Percentiles rank a stretch among this genome's conserved stretches.
Conservation (phyloP, 2,329 filamentous ascomycete species). For the Cladosporium sp. region DNA sequence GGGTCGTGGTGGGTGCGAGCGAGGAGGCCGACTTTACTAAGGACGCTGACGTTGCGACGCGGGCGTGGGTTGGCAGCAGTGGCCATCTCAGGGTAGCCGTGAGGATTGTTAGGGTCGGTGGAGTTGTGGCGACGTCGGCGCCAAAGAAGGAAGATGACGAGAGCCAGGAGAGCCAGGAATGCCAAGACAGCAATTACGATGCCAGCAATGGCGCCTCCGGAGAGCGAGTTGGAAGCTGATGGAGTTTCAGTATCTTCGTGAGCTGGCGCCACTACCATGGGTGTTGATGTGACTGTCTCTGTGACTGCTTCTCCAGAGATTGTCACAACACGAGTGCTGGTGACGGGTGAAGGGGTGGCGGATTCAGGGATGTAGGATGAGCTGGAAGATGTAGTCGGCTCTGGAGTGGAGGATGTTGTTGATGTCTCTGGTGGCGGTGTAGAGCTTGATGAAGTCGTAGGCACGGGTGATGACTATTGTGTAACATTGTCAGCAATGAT, state of each 20-base stretch:
- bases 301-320: conserved; percentile 48
- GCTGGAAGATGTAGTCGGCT: conserved; percentile 26
- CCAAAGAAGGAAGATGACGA: conserved; percentile 44
- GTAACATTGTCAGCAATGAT: conserved; percentile 9
- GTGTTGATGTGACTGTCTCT: conserved; percentile 47
- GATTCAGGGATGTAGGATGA: conserved; percentile 25
- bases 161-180: conserved; percentile 41
- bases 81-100: conserved; percentile 21
- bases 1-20: conserved; percentile 25
- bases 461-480: neutral
- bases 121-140: conserved; percentile 36
- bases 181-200: conserved; percentile 48
- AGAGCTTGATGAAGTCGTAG: conserved; percentile 12
- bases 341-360: conserved; percentile 36
- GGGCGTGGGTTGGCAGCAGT: conserved; percentile 20
- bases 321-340: conserved; percentile 44
- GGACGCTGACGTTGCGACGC: conserved; percentile 49
- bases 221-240: conserved; percentile 28
- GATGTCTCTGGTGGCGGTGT: conserved; percentile 22
- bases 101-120: conserved; percentile 5
- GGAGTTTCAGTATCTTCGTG: conserved; percentile 29
- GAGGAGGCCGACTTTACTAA: conserved; percentile 52
- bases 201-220: conserved; percentile 50
- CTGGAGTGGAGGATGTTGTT: conserved; percentile 20
- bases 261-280: conserved; percentile 30